Conservation (phyloP, 306 rosid species). For the Rosa rugosa region DNA sequence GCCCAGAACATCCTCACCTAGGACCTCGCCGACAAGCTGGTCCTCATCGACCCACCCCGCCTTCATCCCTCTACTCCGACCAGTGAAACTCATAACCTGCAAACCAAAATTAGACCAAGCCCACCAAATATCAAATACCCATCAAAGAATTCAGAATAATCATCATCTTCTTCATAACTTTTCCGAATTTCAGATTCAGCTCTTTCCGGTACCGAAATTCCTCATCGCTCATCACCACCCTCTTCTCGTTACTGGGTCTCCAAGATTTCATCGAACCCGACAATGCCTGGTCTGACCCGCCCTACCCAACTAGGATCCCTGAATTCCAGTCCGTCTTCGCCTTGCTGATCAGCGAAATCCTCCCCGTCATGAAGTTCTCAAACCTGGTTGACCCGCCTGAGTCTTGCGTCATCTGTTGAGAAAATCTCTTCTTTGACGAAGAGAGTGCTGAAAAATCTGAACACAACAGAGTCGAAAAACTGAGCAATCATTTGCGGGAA, state of each 20-base stretch:
- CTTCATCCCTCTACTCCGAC: too few species aligned
- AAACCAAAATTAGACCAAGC: too few species aligned
- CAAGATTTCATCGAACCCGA: slow-evolving; percentile 64
- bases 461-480: slow-evolving; percentile 25
- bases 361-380: slow-evolving; percentile 63
- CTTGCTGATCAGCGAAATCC: slow-evolving; percentile 49
- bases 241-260: slow-evolving; percentile 51
- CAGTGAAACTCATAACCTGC: too few species aligned
- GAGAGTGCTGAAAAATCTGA: slow-evolving; percentile 36
- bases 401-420: slow-evolving; percentile 62
- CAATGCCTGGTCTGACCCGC: slow-evolving; percentile 35
- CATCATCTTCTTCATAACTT: neutral
- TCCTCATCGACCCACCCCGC: slow-evolving; percentile 61
- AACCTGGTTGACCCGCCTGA: slow-evolving; percentile 62
- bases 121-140: too few species aligned
- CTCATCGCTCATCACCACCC: slow-evolving; percentile 30
- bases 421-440: slow-evolving; percentile 23
- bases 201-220: neutral
- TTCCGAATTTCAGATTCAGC: neutral
- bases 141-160: slow-evolving; percentile 26
- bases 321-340: slow-evolving; percentile 53
- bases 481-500: neutral
- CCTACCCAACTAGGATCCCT: slow-evolving; percentile 15
- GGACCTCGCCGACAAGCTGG: slow-evolving; percentile 69
- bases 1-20: slow-evolving; percentile 94